These are phyloP conservation scores for Salix caprea DNA, from an alignment of 345 rosid species.

Conservation along the genomic window DNA sequence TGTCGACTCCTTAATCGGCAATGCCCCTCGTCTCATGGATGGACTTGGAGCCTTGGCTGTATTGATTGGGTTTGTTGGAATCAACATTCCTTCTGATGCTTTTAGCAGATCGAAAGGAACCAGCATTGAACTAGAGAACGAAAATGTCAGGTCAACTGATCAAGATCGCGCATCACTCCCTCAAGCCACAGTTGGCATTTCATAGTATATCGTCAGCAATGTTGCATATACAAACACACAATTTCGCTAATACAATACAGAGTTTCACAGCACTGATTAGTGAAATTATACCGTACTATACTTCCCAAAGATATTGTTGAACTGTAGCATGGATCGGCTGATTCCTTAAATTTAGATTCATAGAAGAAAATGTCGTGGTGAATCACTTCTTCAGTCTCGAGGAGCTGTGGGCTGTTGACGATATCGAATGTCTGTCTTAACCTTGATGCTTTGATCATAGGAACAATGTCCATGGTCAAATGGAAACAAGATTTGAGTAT, in stretches of 20 bases:
- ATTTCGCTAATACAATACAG: background rate
- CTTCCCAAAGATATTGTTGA: background rate
- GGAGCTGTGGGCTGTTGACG: no score
- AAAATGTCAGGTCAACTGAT: constrained; percentile 20
- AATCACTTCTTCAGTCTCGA: no score
- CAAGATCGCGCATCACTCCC: constrained; percentile 4
- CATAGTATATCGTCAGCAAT: constrained; percentile 16
- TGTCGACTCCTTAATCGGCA: constrained; percentile 68
- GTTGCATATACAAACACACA: background rate
- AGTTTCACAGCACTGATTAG: background rate
- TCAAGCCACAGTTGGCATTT: constrained; percentile 12
- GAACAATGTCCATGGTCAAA: no score
- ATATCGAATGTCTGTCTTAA: no score
- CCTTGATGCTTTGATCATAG: no score
- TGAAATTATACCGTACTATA: no score
- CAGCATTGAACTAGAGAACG: constrained; percentile 36
- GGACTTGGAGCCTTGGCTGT: constrained; percentile 84
- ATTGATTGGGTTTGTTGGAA: constrained; percentile 84
- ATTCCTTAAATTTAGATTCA: background rate
- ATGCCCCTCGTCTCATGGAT: constrained; percentile 60
- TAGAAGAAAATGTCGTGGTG: background rate
- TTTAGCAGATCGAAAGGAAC: constrained; percentile 43
- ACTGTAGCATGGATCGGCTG: background rate
- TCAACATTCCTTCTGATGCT: constrained; percentile 63
- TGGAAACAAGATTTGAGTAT: no score